Evolutionary conservation across 495 filamentous ascomycete genomes (phyloP), one percentile per base, ranked within the genome.

Genomic region (Penicillium verhagenii): DNA sequence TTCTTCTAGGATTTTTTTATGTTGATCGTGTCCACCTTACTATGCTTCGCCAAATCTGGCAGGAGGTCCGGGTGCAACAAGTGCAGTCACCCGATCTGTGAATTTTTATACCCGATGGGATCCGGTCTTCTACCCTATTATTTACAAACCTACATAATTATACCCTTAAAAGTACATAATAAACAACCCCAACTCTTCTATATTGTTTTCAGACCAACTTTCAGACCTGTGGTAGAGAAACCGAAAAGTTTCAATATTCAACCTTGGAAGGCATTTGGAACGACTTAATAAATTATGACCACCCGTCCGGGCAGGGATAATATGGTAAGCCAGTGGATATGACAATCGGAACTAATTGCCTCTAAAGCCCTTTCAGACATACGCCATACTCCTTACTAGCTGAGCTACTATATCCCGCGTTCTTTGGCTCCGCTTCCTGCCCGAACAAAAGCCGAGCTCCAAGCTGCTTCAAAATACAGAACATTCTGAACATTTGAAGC

Each of bases 1-100:
- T 74, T 4, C 60, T 78, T 21, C 43, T 69, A 18, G 64, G 72
- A 11, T 77, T 70, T 53, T 77, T 75, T 55, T 76, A 76, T 55
- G 65, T 67, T 39, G 75, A 78, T 51, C 71, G 73, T 33, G 58
- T 63, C 40, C 73, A 76, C 54, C 56, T 69, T 20, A 50, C 50
- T 14, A 66, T 69, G 51, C 44, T 73, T 21, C 61, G 68, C 24
- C 65, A 63, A 29, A 52, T 78, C 23, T 78, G 75, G 72, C 67
- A 69, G 44, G 73, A 76, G 53, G 58, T 72, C 26, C 59, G 67
- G 48, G 29, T 64, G 53, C 59, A 58, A 31, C 33, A 47, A 9
- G 11, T 6, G 37, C 47, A 64, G 6, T 28, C 29, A n/a, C 26
- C 57, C 20, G 35, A 33, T 38, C 47, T 43, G 23, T 56, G 49